A percentile compares a stretch with the other conserved stretches of the same genome.
Conservation (phyloP, 805 yeast species). For the Suhomyces sp. region DNA sequence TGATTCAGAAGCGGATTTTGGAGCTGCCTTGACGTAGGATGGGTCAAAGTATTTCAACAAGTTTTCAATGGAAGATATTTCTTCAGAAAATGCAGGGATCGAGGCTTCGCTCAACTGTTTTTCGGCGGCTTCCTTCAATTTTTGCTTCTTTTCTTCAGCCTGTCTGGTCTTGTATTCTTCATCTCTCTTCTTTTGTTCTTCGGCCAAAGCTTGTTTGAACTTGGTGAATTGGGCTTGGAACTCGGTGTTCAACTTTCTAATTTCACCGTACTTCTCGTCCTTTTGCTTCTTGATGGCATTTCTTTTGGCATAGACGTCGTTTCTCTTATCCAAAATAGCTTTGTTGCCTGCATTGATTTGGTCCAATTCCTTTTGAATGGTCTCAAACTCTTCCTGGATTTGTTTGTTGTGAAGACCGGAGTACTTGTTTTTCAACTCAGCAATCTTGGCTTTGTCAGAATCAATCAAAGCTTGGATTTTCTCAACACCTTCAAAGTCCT, state of each 20-base stretch:
- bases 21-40: conserved; percentile 58
- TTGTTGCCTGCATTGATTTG: conserved; percentile 60
- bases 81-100: conserved; percentile 78
- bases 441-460: conserved; percentile 69
- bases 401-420: conserved; percentile 59
- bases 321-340: conserved; percentile 62
- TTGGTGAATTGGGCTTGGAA: conserved; percentile 73
- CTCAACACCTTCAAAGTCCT: conserved; percentile 71
- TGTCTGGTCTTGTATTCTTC: conserved; percentile 60
- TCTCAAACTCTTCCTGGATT: conserved; percentile 64
- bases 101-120: conserved; percentile 70
- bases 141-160: conserved; percentile 50
- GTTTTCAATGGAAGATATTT: conserved; percentile 72
- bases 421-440: conserved; percentile 68
- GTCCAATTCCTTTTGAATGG: conserved; percentile 65
- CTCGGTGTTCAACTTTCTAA: conserved; percentile 67
- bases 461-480: conserved; percentile 77
- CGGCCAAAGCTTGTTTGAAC: conserved; percentile 64
- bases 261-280: conserved; percentile 63
- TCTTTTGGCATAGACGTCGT: conserved; percentile 61
- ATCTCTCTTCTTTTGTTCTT: conserved; percentile 64
- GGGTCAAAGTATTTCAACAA: conserved; percentile 78
- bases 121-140: conserved; percentile 57
- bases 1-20: conserved; percentile 17
- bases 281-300: conserved; percentile 62